Conservation (phyloP, 78 protist genomes). For the Dictyostelium capitatum region DNA sequence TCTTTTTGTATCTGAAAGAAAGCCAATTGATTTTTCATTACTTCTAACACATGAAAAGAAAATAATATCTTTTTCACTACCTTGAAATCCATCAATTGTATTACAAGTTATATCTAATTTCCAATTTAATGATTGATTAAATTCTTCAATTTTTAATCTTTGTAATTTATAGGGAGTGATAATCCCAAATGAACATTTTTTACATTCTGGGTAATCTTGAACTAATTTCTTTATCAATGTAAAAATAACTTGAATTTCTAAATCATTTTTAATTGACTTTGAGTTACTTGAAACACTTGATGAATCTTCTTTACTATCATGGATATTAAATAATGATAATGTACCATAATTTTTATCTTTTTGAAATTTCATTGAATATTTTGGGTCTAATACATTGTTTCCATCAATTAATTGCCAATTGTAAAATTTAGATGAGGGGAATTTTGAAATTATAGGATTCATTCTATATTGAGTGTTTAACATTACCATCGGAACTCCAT, state of each 20-base stretch:
- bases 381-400: not conserved
- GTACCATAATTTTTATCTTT: constrained; percentile 14
- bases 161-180: constrained; percentile 28
- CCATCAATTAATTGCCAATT: constrained; percentile 52
- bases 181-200: not conserved
- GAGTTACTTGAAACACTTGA: not conserved
- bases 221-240: not conserved
- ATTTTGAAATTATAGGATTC: constrained; percentile 87
- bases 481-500: not conserved
- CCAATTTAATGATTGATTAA: too few species aligned
- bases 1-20: constrained; percentile 90
- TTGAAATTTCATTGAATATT: not conserved
- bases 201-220: not conserved
- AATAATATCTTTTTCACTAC: constrained; percentile 89
- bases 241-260: not conserved
- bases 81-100: constrained; percentile 92
- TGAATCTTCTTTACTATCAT: not conserved
- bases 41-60: constrained; percentile 87
- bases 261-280: not conserved
- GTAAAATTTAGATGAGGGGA: constrained; percentile 87
- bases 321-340: constrained; percentile 8
- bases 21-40: constrained; percentile 59
- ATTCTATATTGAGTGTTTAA: constrained; percentile 91
- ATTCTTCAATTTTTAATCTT: not conserved
- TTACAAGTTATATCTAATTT: constrained; percentile 14